Conservation (phyloP, 2,329 filamentous ascomycete species). For the Beauveria caledonica region DNA sequence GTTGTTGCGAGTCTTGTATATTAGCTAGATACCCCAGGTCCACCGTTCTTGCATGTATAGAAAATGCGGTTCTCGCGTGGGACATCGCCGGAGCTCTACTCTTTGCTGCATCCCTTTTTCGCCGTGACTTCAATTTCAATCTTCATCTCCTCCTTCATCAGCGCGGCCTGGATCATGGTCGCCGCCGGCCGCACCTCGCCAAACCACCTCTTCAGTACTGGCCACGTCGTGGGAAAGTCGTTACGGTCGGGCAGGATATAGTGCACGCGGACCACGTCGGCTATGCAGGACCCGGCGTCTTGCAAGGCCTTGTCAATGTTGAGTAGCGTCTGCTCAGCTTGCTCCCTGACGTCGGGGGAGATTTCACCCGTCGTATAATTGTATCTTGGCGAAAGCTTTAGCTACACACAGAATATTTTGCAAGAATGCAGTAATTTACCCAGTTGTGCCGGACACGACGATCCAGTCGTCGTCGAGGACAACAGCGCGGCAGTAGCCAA, state of each 20-base stretch:
- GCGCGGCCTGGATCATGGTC: slow-evolving; percentile 42
- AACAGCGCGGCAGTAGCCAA: slow-evolving; percentile 48
- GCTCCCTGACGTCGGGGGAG: slow-evolving; percentile 35
- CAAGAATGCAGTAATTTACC: slow-evolving; percentile 23
- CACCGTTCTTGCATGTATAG: too few relatives aligned
- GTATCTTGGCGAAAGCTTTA: slow-evolving; percentile 29
- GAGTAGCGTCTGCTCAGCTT: slow-evolving; percentile 40
- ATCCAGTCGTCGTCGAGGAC: slow-evolving; percentile 39
- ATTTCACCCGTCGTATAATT: slow-evolving; percentile 40
- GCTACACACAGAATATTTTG: not conserved
- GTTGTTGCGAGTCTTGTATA: slow-evolving; percentile 17
- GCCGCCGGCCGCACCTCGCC: slow-evolving; percentile 42
- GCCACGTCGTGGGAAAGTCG: slow-evolving; percentile 42
- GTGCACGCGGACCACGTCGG: slow-evolving; percentile 42
- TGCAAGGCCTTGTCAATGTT: slow-evolving; percentile 39
- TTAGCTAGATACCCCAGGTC: slow-evolving; percentile 4
- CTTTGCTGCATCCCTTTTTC: slow-evolving; percentile 19
- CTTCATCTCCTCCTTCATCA: slow-evolving; percentile 43
- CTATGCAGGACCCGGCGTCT: slow-evolving; percentile 33
- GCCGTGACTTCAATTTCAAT: slow-evolving; percentile 38
- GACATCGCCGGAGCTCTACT: not conserved
- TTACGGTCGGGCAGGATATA: slow-evolving; percentile 42
- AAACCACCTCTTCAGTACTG: slow-evolving; percentile 41
- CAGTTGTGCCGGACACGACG: slow-evolving; percentile 47
- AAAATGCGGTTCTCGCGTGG: not conserved